Base-by-base conservation (phyloP, 306 rosid genomes). In the Ormosia semicastrata region DNA sequence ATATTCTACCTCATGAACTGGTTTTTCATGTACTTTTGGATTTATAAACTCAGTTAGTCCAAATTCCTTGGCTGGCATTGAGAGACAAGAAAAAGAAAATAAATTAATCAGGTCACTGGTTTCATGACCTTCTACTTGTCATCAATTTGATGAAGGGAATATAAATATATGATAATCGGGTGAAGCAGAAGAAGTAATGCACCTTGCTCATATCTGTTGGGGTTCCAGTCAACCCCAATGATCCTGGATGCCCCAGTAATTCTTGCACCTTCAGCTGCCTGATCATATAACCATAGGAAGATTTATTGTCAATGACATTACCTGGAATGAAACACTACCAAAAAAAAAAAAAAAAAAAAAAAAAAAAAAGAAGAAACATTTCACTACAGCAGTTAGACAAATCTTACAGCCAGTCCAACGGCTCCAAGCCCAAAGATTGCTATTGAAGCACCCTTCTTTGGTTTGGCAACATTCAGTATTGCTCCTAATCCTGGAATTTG, bases 261-360 rank as follows among this genome's bases (percentile, higher is more conserved):
- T 71, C 87, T 79, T 65, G 89, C 91, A 14, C 91, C 91, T 66
- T 88, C 82, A 24, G 86, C 89, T 78, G 86, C 89, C 86, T 86
- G 78, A 56, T 60, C 8, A 54, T 12, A 56, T 10, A 56, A 47
- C 10, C 39, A 70, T 36, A 10, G 34, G 10, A 46, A 30, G 40
- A 15, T 3, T 33, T 13, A 13, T 3, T 12, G 2, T 4, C 13
- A 6, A 15, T 15, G 17, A 41, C 6, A 52, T 8, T 8, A 13
- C 9, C 10, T 33, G 1, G 7, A 13, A 66, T 40, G 3, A 57
- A 39, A 8, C 3, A 18, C 2, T 1, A 0, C n/a, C n/a, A n/a
- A n/a, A n/a, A n/a, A n/a, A n/a, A n/a, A n/a, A n/a, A n/a, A n/a
- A n/a, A n/a, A n/a, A n/a, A n/a, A n/a, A n/a, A n/a, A n/a, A n/a